phyloP scores from a whole-genome alignment of 495 filamentous ascomycete genomes.

The Tuber indicum region DNA sequence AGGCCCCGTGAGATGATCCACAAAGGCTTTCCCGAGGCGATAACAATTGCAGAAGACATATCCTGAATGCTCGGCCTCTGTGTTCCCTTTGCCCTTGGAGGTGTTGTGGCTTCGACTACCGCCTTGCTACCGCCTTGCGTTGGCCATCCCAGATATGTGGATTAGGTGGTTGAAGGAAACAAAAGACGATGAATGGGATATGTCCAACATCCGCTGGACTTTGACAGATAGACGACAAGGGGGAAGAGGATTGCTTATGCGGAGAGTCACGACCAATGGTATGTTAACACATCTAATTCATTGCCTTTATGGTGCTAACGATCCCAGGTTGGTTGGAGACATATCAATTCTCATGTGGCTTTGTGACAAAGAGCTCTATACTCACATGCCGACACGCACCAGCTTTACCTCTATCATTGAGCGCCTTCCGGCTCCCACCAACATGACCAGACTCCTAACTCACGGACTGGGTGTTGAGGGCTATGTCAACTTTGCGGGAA shows the following conservation, averaged over 20 bases:
- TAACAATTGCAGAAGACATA: constrained; percentile 94
- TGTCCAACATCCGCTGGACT: constrained; percentile 73
- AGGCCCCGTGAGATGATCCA: constrained; percentile 91
- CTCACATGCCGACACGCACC: constrained; percentile 83
- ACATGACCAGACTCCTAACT: constrained; percentile 91
- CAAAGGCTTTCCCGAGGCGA: constrained; percentile 69
- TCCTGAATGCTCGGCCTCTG: constrained; percentile 97
- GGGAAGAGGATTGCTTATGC: constrained; percentile 96
- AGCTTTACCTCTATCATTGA: constrained; percentile 85
- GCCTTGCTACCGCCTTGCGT: too few species aligned
- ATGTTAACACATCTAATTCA: constrained; percentile 44
- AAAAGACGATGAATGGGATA: constrained; percentile 87
- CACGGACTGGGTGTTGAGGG: constrained; percentile 94
- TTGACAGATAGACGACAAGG: constrained; percentile 88
- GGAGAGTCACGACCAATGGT: constrained; percentile 98
- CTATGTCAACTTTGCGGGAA: constrained; percentile 97
- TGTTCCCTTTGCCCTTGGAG: constrained; percentile 73
- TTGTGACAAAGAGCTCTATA: constrained; percentile 94
- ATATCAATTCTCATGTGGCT: constrained; percentile 97
- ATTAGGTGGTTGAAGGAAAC: constrained; percentile 97
- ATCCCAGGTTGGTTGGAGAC: constrained; percentile 79
- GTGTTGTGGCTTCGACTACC: constrained; percentile 95
- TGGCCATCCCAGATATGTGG: constrained; percentile 98
- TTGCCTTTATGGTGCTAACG: constrained; percentile 1
- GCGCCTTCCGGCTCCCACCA: constrained; percentile 84